phyloP scores from a whole-genome alignment of 768 basidiomycete species.

The Kwoniella shandongensis region DNA sequence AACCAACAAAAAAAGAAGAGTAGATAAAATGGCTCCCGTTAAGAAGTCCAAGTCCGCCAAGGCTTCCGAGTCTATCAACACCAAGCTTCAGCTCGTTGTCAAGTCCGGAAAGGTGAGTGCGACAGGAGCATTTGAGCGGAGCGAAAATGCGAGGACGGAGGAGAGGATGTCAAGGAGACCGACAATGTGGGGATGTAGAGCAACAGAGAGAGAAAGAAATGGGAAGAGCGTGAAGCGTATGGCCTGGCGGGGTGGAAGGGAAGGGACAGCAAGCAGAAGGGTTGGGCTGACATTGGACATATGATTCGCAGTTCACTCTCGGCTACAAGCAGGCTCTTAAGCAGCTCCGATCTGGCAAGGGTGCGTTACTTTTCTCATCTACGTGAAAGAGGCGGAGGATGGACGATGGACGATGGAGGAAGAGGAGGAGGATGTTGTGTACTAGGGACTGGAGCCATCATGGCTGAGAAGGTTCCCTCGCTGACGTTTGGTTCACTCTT shows the following conservation, averaged over 20 bases:
- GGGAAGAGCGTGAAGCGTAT: neutral
- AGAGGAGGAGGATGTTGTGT: neutral
- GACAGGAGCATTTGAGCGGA: neutral
- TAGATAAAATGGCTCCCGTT: constrained; percentile 75
- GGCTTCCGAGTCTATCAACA: constrained; percentile 87
- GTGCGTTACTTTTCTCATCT: constrained; percentile 60
- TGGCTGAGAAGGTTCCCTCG: constrained; percentile 98
- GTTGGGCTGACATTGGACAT: neutral
- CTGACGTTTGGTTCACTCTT: constrained; percentile 59
- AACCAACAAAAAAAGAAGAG: neutral
- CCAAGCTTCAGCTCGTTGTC: constrained; percentile 86
- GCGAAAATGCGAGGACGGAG: neutral
- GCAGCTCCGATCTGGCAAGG: constrained; percentile 96
- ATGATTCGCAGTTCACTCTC: constrained; percentile 64
- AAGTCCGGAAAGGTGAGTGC: constrained; percentile 79
- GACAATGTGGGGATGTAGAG: neutral
- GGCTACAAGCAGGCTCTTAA: constrained; percentile 99
- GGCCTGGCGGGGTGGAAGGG: neutral
- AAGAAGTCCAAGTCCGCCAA: constrained; percentile 95
- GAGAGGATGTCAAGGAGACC: neutral
- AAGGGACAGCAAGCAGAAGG: neutral
- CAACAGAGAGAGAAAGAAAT: no score
- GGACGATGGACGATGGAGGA: neutral
- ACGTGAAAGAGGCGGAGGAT: neutral
- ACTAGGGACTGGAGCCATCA: constrained; percentile 31